Base-by-base conservation (phyloP, 768 basidiomycete species). In the Mycena sanguinolenta region DNA sequence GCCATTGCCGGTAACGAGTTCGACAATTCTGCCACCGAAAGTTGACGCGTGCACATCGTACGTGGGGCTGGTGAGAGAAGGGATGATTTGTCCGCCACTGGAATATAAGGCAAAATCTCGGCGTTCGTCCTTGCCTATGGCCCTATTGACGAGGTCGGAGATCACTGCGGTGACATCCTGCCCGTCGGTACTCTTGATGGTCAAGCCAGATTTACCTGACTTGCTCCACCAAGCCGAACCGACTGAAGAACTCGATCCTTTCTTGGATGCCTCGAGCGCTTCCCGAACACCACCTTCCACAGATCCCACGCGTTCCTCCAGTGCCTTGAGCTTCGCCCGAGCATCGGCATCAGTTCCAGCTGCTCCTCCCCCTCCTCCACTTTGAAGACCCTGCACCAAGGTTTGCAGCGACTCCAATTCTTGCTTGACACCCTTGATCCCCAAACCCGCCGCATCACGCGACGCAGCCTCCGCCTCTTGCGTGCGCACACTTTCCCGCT, bases 81-180 rank as follows among this genome's bases (percentile, higher is more conserved):
- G 95, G 53, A 98, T 91, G 70, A 95, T 84, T 0, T 89, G 84
- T 2, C 89, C 97, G 3, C 97, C 97, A 8, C 88, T 89, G 17
- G 95, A 93, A 78, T 91, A 91, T 6, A 95, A 82, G 0, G 98
- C 97, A 76, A 89, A 97, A 80, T 99, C 97, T 0, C 93, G 84
- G 49, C 90, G 90, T 44, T 82, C 82, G 27, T 89, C 87, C 67
- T 89, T 88, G 23, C 83, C 86, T 17, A 97, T 88, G 0, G 94
- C 92, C 17, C 87, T 82, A 68, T 95, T 91, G 75, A 99, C 93
- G 58, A 98, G 86, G 36, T 90, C 85, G 32, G 85, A 85, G 70
- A 98, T 91, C 68, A 96, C 84, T 16, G 86, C 82, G 0, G 92
- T 91, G 52, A 87, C 83, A 68, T 88, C 95, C 67, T 91, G 88